Evolutionary conservation across 106 monocot genomes (phyloP), one percentile per base, ranked within the genome.

Genomic region (Dendrobium catenatum): DNA sequence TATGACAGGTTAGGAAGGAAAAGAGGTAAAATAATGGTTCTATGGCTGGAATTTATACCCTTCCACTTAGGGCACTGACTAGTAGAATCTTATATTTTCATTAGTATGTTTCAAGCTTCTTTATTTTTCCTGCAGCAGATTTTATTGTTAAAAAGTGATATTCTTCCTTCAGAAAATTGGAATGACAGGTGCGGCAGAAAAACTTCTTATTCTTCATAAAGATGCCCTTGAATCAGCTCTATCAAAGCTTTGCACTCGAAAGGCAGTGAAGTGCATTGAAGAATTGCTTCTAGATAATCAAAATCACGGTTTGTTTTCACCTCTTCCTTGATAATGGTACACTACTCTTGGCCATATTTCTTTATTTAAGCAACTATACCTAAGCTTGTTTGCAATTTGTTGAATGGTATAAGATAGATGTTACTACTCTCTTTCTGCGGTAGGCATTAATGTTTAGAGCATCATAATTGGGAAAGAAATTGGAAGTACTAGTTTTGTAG

Each of bases 171-270:
- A 95, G 98, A 88, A 88, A 74, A 44, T 79, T 80, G 83, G 81
- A 78, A 86, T 79, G 76, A 67, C 82, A 48, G 98, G 95, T 68
- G 78, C 66, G n/a, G 81, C 77, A 31, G 98, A 98, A 66, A 91
- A 95, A 51, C 89, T 88, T 81, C 83, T 98, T 42, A 78, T 85
- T 77, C 81, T 78, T 76, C 92, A 83, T 29, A 91, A 91, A 85
- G 86, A 84, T 73, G 46, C 85, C 48, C 88, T 98, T 77, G 80
- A 86, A 46, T 55, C 78, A 33, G 84, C 95, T 78, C 81, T 98
- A 75, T 84, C 87, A 76, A 76, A 89, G 75, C 68, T 90, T 55
- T 88, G 87, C 68, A 82, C 79, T 29, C 85, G 42, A 82, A 75
- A 81, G 44, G 87, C 93, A 55, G 84, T 76, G 16, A 92, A 88